Percentiles rank a stretch among this genome's conserved stretches.
phyloP scores from a whole-genome alignment of 345 rosid genomes.

The Crucihimalaya himalaica region DNA sequence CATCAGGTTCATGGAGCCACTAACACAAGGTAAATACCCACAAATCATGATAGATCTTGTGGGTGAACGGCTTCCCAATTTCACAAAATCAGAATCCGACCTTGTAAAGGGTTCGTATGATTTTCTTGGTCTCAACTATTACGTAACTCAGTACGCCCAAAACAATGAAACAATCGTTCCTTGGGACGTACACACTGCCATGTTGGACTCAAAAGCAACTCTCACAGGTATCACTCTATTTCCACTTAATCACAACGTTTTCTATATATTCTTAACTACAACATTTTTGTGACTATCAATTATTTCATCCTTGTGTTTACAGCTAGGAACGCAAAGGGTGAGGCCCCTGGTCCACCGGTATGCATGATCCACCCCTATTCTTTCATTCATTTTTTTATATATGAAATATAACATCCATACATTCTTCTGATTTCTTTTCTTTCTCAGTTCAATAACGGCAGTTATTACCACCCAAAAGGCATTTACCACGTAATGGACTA shows the following conservation, averaged over 20 bases:
- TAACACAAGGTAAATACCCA: slow-evolving; percentile 36
- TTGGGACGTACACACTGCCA: background rate
- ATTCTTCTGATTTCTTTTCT: background rate
- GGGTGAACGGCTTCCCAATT: slow-evolving; percentile 23
- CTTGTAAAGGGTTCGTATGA: slow-evolving; percentile 33
- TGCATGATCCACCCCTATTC: background rate
- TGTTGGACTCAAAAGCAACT: background rate
- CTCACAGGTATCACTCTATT: background rate
- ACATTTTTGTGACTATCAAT: background rate
- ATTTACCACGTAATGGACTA: slow-evolving; percentile 9
- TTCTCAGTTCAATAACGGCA: background rate
- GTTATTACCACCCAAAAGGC: slow-evolving; percentile 26
- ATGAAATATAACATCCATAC: background rate
- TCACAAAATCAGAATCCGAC: background rate
- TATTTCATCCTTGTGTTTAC: background rate
- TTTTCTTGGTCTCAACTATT: slow-evolving; percentile 39
- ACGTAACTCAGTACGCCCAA: slow-evolving; percentile 24
- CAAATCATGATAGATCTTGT: slow-evolving; percentile 16
- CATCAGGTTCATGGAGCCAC: slow-evolving; percentile 32
- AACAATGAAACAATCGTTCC: background rate
- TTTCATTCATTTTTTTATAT: background rate
- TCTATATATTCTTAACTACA: background rate
- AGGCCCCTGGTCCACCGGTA: slow-evolving; percentile 28
- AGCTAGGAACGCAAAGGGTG: background rate
- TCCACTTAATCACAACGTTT: background rate